phyloP scores from a whole-genome alignment of 2,329 filamentous ascomycete species.

The Plectosphaerella sp. region DNA sequence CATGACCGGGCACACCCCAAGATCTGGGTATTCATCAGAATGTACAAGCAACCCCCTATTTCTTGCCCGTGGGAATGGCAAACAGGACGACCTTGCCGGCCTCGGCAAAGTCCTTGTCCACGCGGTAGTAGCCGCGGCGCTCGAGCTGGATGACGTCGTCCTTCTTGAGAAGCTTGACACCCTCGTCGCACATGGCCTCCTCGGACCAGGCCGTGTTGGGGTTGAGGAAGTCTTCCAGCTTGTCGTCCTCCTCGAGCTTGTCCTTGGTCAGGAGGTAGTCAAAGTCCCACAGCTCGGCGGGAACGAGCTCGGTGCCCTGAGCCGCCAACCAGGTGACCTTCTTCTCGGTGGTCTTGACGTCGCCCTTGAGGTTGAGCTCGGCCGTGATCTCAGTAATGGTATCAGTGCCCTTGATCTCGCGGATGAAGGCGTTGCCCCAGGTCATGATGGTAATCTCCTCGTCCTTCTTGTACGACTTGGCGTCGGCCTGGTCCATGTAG shows the following conservation, averaged over 20 bases:
- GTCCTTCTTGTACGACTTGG: conserved; percentile 71
- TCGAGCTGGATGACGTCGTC: conserved; percentile 95
- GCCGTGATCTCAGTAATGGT: conserved; percentile 68
- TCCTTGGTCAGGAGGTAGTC: conserved; percentile 96
- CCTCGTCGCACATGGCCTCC: conserved; percentile 74
- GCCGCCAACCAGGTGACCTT: conserved; percentile 91
- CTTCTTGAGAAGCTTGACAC: conserved; percentile 71
- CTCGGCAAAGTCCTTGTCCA: conserved; percentile 63
- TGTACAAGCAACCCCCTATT: conserved; percentile 22
- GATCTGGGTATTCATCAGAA: neutral
- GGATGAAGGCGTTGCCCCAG: conserved; percentile 87
- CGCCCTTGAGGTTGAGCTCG: conserved; percentile 86
- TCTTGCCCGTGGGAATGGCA: conserved; percentile 53
- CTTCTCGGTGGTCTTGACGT: conserved; percentile 93
- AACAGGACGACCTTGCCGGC: conserved; percentile 49
- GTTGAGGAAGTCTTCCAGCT: conserved; percentile 79
- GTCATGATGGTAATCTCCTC: conserved; percentile 97
- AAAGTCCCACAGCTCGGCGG: conserved; percentile 87
- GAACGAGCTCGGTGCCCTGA: conserved; percentile 70
- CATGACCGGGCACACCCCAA: too few species aligned
- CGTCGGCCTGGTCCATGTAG: conserved; percentile 83
- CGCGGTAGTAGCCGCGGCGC: conserved; percentile 85
- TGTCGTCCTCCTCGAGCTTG: conserved; percentile 83
- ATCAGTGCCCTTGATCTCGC: conserved; percentile 54
- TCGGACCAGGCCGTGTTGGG: conserved; percentile 70